Evolutionary conservation across 306 rosid species (phyloP).

Genomic region (Cucumis melo): DNA sequence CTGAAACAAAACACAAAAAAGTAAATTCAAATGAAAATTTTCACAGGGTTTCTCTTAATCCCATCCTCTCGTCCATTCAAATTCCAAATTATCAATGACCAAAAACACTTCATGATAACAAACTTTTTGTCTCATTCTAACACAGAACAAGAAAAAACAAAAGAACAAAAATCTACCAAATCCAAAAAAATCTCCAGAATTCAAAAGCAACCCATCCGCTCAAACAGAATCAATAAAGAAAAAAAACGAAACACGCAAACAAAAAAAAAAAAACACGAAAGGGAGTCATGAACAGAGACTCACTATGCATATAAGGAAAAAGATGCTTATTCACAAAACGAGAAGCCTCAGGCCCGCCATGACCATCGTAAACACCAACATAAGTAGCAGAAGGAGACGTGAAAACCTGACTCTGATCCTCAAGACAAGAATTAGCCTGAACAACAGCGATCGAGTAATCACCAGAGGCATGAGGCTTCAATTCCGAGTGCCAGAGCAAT

Average conservation of each 20-base stretch:
- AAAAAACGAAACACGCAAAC: not conserved
- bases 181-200: not conserved
- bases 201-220: not conserved
- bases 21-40: not conserved
- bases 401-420: slow-evolving; percentile 92
- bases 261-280: not conserved
- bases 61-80: not conserved
- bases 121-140: not conserved
- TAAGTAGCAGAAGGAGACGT: slow-evolving; percentile 74
- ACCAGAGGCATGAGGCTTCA: slow-evolving; percentile 79
- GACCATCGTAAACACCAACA: slow-evolving; percentile 89
- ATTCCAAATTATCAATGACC: not conserved
- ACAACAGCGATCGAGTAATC: slow-evolving; percentile 93
- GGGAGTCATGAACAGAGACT: not conserved
- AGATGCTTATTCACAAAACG: slow-evolving; percentile 68
- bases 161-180: not conserved
- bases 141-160: not conserved
- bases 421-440: slow-evolving; percentile 76
- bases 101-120: not conserved
- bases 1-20: slow-evolving; percentile 27
- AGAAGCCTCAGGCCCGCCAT: slow-evolving; percentile 97
- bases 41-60: not conserved
- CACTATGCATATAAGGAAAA: slow-evolving; percentile 60
- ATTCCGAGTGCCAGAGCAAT: slow-evolving; percentile 75
- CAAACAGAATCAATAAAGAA: not conserved